Base-by-base conservation (phyloP, 2,329 filamentous ascomycete genomes). In the Albifimbria verrucaria region DNA sequence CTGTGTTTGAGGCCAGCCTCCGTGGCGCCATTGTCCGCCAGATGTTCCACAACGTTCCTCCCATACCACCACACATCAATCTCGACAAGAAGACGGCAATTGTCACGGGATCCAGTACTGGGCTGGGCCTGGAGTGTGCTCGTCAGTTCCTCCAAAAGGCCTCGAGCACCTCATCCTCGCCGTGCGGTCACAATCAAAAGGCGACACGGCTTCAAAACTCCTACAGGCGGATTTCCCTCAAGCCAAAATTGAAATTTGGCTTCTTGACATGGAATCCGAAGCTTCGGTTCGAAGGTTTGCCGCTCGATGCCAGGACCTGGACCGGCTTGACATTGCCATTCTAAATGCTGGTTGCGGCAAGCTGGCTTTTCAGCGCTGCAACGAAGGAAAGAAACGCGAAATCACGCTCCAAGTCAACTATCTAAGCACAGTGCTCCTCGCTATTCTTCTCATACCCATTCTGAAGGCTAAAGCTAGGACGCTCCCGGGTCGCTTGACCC, bases 71-170 rank as follows among this genome's bases (percentile, higher is more conserved):
- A 4, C 10, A 54, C 55, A 43, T 48, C 52, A 52, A 57, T 46
- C 60, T 74, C 50, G 55, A 59, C 1, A 68, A 66, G 18, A 62
- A 75, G 56, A 67, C 68, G 2, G 71, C 72, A 26, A 70, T 79
- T 24, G 65, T 79, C 11, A 78, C 77, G 0, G 77, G 77, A 2
- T 62, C 68, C 26, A 79, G 75, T 53, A 63, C 57, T 7, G 77
- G 77, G 0, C 62, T 79, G 0, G 77, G 77, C 2, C 62, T 77
- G 6, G 76, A 77, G 61, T 62, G 67, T 2, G 67, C 68, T 6
- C 61, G 65, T 1, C 73, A 78, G 24, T 45, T 56, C 5, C 49
- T 54, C 1, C 26, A 49, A 15, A 26, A 50, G 42, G 45, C 0
- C 7, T 52, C 0, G 20, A 17, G 12, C 28, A 22, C 1, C 20